Percentiles rank a stretch among this genome's conserved stretches.
Conservation (phyloP, 306 rosid species). For the Canavalia ensiformis region DNA sequence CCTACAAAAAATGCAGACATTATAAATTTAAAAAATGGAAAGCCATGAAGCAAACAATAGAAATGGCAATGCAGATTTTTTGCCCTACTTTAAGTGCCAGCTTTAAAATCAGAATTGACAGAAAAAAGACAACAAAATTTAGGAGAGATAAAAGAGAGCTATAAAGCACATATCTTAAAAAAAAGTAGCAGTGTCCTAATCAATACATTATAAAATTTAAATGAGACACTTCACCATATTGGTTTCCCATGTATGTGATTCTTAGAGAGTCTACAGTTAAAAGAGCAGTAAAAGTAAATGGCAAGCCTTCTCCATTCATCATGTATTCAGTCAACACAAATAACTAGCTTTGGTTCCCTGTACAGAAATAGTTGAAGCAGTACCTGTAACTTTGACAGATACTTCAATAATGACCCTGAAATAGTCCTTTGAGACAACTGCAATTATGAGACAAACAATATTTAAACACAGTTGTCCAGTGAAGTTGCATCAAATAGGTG, state of each 20-base stretch:
- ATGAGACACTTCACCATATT: not conserved
- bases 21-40: slow-evolving; percentile 32
- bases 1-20: slow-evolving; percentile 64
- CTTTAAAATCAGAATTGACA: slow-evolving; percentile 20
- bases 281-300: not conserved
- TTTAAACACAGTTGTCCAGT: not conserved
- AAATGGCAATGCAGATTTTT: not conserved
- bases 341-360: slow-evolving; percentile 19
- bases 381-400: slow-evolving; percentile 99
- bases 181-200: not conserved
- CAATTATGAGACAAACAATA: slow-evolving; percentile 48
- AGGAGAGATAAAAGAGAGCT: not conserved
- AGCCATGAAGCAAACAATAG: not conserved
- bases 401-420: slow-evolving; percentile 93
- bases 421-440: slow-evolving; percentile 97
- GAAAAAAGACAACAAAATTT: slow-evolving; percentile 22
- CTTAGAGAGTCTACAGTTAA: not conserved
- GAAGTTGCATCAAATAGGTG: slow-evolving; percentile 17
- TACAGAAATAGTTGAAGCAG: slow-evolving; percentile 43
- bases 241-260: not conserved
- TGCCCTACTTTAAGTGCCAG: not conserved
- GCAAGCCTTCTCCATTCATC: slow-evolving; percentile 1
- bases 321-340: slow-evolving; percentile 8
- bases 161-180: not conserved
- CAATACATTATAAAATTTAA: not conserved